Percentiles rank a stretch among this genome's conserved stretches.
Conservation (phyloP, 139 green algal species). For the Raphidocelis subcapitata region DNA sequence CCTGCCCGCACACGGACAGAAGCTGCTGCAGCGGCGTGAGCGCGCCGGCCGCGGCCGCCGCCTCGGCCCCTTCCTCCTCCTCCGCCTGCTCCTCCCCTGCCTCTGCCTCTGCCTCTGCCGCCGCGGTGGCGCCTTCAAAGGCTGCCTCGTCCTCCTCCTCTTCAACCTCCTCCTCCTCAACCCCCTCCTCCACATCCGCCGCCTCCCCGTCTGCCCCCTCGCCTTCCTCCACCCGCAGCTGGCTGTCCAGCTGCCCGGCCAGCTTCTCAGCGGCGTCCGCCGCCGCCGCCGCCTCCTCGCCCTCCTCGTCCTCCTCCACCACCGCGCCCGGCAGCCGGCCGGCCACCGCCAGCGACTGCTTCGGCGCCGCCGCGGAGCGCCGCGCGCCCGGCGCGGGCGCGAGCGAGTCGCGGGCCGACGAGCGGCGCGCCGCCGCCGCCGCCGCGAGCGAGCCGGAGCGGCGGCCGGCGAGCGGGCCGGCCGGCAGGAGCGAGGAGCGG, state of each 20-base stretch:
- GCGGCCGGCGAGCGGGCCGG: no score
- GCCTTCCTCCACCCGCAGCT: background rate
- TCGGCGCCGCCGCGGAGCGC: no score
- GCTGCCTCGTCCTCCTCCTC: background rate
- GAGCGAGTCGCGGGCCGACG: no score
- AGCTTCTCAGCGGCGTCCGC: background rate
- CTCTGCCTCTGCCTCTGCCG: background rate
- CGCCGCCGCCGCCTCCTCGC: background rate
- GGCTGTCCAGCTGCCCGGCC: background rate
- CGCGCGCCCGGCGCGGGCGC: no score
- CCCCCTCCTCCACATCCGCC: background rate
- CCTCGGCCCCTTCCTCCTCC: background rate
- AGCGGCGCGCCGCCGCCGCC: no score
- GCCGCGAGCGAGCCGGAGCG: no score
- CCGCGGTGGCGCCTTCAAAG: background rate
- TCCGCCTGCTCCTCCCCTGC: background rate
- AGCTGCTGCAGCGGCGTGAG: constrained; percentile 64
- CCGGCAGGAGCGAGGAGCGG: no score
- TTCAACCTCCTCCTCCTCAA: background rate
- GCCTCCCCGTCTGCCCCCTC: background rate
- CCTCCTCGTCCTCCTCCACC: background rate
- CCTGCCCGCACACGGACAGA: constrained; percentile 68
- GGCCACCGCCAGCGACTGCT: no score
- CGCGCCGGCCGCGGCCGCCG: background rate
- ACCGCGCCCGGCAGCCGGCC: background rate